These are phyloP conservation scores for Tulasnella sp. DNA, from an alignment of 768 basidiomycete species.

Conservation along the genomic window DNA sequence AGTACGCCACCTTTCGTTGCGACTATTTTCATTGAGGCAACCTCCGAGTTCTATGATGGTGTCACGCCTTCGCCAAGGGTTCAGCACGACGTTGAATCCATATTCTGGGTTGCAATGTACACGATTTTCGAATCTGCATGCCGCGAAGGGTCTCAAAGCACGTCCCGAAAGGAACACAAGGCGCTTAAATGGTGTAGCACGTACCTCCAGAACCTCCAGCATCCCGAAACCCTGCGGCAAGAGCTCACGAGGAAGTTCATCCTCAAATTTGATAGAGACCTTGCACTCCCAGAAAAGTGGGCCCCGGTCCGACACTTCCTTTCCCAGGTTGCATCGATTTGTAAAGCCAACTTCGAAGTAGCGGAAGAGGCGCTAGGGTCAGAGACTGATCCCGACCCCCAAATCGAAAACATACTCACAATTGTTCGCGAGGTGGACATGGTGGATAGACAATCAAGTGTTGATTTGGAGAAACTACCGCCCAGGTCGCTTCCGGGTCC, in stretches of 20 bases:
- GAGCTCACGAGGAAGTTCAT: not conserved
- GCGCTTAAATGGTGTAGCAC: not conserved
- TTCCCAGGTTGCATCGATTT: not conserved
- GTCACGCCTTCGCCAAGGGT: not conserved
- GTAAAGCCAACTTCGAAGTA: not conserved
- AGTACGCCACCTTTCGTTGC: not conserved
- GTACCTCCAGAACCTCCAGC: not conserved
- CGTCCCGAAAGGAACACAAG: not conserved
- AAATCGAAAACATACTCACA: not conserved
- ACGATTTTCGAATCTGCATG: not conserved
- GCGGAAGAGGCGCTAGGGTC: not conserved
- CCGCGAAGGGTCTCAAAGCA: not conserved
- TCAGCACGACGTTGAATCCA: not conserved
- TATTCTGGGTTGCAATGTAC: not conserved
- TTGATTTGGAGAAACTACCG: not conserved
- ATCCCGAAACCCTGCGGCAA: not conserved
- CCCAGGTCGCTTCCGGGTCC: not conserved
- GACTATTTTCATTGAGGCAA: not conserved
- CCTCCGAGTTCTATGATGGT: not conserved
- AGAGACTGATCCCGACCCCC: not conserved
- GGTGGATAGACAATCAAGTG: not conserved
- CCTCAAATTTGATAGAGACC: not conserved
- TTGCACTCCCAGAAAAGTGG: not conserved
- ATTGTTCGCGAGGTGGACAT: not conserved
- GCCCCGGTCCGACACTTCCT: not conserved